Evolutionary conservation across 257 asterid genomes (phyloP).

Genomic region (Primulina huaijiensis): DNA sequence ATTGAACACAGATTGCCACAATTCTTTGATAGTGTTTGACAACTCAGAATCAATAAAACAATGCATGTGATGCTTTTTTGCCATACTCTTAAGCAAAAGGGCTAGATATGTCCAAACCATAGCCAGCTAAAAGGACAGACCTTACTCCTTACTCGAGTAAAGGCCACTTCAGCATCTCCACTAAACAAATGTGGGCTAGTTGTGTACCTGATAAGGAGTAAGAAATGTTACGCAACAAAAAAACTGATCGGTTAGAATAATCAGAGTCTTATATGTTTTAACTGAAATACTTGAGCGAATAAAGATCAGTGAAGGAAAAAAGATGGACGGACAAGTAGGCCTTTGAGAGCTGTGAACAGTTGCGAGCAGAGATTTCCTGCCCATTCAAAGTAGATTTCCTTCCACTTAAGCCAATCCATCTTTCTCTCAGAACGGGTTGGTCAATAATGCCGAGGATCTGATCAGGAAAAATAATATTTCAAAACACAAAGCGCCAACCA

Average conservation of each 20-base stretch:
- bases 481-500: slow-evolving; percentile 8
- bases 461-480: slow-evolving; percentile 16
- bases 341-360: slow-evolving; percentile 73
- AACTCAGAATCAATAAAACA: background rate
- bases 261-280: background rate
- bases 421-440: slow-evolving; percentile 90
- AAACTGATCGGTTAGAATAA: slow-evolving; percentile 8
- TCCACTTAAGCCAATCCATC: slow-evolving; percentile 86
- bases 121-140: slow-evolving; percentile 33
- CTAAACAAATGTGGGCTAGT: slow-evolving; percentile 96
- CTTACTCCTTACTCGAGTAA: slow-evolving; percentile 79
- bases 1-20: background rate
- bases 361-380: slow-evolving; percentile 67
- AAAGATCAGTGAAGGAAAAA: background rate
- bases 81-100: background rate
- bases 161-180: slow-evolving; percentile 84
- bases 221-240: slow-evolving; percentile 19
- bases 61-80: slow-evolving; percentile 2
- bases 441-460: slow-evolving; percentile 93
- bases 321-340: slow-evolving; percentile 69
- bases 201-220: slow-evolving; percentile 58
- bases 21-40: background rate
- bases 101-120: slow-evolving; percentile 20
- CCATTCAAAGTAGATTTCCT: slow-evolving; percentile 77
- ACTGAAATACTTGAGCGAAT: background rate